Evolutionary conservation across 495 filamentous ascomycete species (phyloP).

Genomic region (Aspergillus olivimuriae): DNA sequence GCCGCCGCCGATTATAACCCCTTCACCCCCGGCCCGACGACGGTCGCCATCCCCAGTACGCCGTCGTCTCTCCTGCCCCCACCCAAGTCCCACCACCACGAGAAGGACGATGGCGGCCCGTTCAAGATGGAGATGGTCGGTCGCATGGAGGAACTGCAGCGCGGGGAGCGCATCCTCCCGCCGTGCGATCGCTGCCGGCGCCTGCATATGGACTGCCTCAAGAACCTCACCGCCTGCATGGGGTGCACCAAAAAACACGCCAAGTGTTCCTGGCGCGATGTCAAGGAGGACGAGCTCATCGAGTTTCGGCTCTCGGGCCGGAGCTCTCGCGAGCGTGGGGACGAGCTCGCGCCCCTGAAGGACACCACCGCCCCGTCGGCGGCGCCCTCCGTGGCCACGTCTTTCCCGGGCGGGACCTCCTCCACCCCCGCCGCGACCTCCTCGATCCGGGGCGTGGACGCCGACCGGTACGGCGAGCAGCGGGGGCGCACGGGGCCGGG

Average conservation of each 20-base stretch:
- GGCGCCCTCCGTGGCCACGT: slow-evolving; percentile 5
- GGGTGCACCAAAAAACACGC: slow-evolving; percentile 86
- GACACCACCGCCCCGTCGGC: slow-evolving; percentile 6
- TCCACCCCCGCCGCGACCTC: slow-evolving; percentile 13
- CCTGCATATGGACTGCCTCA: slow-evolving; percentile 73
- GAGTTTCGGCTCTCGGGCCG: slow-evolving; percentile 21
- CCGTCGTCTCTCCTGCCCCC: slow-evolving; percentile 45
- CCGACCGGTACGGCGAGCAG: slow-evolving; percentile 10
- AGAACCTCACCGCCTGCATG: slow-evolving; percentile 78
- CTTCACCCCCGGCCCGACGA: slow-evolving; percentile 31
- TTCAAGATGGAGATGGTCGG: slow-evolving; percentile 62
- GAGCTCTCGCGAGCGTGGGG: slow-evolving; percentile 11
- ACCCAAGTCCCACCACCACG: slow-evolving; percentile 40
- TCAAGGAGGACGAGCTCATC: slow-evolving; percentile 62
- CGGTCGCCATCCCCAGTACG: slow-evolving; percentile 46
- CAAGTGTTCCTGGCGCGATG: slow-evolving; percentile 74
- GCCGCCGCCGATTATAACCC: slow-evolving; percentile 31
- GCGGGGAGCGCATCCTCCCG: slow-evolving; percentile 65
- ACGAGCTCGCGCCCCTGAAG: slow-evolving; percentile 16
- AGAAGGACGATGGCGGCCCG: slow-evolving; percentile 55
- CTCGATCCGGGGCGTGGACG: slow-evolving; percentile 4
- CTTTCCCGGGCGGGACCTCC: too few relatives aligned
- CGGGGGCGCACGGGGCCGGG: neutral
- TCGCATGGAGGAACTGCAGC: slow-evolving; percentile 66
- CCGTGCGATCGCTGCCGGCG: slow-evolving; percentile 80